Conservation (phyloP, 257 asterid genomes). For the Plantago elongata region DNA sequence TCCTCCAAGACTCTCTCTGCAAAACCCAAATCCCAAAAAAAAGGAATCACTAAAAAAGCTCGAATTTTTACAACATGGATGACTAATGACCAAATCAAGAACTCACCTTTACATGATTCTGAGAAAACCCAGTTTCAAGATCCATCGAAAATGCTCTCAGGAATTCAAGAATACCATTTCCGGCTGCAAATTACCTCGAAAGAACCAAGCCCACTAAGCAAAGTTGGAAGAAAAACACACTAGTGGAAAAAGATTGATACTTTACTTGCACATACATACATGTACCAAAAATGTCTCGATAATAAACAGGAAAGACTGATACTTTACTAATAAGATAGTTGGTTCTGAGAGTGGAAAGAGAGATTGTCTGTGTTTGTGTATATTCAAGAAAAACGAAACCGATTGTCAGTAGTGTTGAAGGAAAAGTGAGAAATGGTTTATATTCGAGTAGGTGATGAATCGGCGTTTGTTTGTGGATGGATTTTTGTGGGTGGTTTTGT, state of each 20-base stretch:
- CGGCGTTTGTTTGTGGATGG: constrained; percentile 17
- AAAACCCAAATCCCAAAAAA: constrained; percentile 14
- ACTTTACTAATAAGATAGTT: not conserved
- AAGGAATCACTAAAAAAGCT: not conserved
- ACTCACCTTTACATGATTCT: constrained; percentile 60
- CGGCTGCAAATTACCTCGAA: constrained; percentile 25
- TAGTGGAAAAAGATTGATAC: constrained; percentile 17
- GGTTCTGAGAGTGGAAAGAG: constrained; percentile 21
- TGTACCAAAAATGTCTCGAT: constrained; percentile 21
- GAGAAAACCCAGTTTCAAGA: constrained; percentile 55
- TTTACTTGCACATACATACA: constrained; percentile 29
- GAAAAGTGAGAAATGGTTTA: constrained; percentile 28
- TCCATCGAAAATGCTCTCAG: constrained; percentile 59
- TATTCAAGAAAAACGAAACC: not conserved
- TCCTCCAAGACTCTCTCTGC: constrained; percentile 87
- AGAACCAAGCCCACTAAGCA: constrained; percentile 33
- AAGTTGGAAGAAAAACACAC: constrained; percentile 20
- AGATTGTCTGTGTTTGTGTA: not conserved
- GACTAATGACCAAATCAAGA: constrained; percentile 13
- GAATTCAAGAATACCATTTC: constrained; percentile 35
- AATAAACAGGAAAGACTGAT: constrained; percentile 25
- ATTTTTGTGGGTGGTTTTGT: constrained; percentile 5
- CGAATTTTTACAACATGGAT: constrained; percentile 3
- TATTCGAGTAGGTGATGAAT: constrained; percentile 17
- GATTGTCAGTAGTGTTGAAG: not conserved